Base-by-base conservation (phyloP, 2,329 filamentous ascomycete genomes). In the Coleophoma eucalyptorum region DNA sequence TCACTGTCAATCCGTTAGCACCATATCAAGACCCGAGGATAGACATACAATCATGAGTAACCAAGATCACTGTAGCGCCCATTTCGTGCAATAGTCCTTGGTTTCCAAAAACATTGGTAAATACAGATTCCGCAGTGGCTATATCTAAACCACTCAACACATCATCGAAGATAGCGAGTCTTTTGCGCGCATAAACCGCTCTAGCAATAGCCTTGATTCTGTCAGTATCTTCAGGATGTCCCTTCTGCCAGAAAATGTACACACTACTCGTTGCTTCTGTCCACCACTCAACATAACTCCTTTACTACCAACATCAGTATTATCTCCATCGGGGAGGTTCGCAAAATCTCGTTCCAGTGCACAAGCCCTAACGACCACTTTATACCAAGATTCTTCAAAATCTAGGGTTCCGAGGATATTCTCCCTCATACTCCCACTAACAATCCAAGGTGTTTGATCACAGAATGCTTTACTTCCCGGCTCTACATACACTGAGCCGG, bases 141-240 rank as follows among this genome's bases (percentile, higher is more conserved):
- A 52, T 45, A 54, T 66, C 62, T 8, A 64, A 57, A 12, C 62
- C 63, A 38, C 54, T 57, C 44, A 66, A 64, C 11, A 59, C 53
- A 46, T 66, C 61, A 40, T 65, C 63, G 4, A 66, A 48, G 12
- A 65, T 57, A 5, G 62, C 35, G 4, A 63, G 34, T 32, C 52
- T 37, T 41, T 61, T 48, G 32, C 48, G 53, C 13, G 67, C 62
- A 69, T 80, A 55, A 16, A 70, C 60, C 3, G 69, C 65, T 40
- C 85, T 74, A 19, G 84, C 84, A 58, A 88, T 85, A 55, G 86
- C 54, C 54, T 59, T 43, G 21, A 26, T 26, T 26, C 21, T 26
- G 21, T 26, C 7, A 26, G 21, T 7, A 26, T 26, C 7, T 26
- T 26, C 21, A 4, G 7, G 7, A 26, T 26, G 7, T 7, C 21